Percentiles rank a stretch among this genome's conserved stretches.
Conservation (phyloP, 192 early-diverging fungal species). For the Linderina pennispora region DNA sequence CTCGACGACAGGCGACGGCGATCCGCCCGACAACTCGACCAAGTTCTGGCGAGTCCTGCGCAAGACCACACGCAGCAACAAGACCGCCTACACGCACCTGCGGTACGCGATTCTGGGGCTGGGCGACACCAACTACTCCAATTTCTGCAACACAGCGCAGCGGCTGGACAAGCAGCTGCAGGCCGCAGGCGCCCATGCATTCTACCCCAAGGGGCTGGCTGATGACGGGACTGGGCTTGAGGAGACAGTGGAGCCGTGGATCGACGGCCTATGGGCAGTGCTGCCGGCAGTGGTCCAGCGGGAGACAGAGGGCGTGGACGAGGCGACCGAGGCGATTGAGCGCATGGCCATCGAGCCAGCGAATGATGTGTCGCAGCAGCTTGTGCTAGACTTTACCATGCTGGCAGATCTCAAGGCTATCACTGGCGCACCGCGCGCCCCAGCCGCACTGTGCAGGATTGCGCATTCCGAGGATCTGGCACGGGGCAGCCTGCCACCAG, state of each 20-base stretch:
- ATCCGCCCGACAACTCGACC: conserved; percentile 90
- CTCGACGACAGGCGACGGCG: conserved; percentile 93
- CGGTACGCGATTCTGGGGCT: conserved; percentile 58
- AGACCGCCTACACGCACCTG: conserved; percentile 13
- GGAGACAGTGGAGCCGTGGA: conserved; percentile 87
- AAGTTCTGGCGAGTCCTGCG: conserved; percentile 85
- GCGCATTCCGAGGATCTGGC: too few relatives aligned
- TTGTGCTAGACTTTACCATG: conserved; percentile 29
- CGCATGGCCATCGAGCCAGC: not conserved
- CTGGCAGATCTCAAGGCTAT: conserved; percentile 29
- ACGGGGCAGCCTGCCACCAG: not conserved
- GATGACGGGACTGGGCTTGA: conserved; percentile 95
- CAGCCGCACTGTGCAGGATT: conserved; percentile 21
- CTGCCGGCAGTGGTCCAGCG: conserved; percentile 46
- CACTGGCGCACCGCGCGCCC: conserved; percentile 24
- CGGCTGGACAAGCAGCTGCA: conserved; percentile 70
- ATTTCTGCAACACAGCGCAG: conserved; percentile 85
- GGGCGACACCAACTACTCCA: conserved; percentile 92
- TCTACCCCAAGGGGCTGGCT: conserved; percentile 75
- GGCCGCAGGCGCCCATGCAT: conserved; percentile 65
- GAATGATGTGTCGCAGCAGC: conserved; percentile 18
- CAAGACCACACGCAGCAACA: conserved; percentile 44
- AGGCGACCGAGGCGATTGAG: conserved; percentile 1
- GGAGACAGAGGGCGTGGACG: not conserved
- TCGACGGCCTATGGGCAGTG: conserved; percentile 71